phyloP scores from a whole-genome alignment of 164 flowering plant genomes.

The Protea cynaroides region DNA sequence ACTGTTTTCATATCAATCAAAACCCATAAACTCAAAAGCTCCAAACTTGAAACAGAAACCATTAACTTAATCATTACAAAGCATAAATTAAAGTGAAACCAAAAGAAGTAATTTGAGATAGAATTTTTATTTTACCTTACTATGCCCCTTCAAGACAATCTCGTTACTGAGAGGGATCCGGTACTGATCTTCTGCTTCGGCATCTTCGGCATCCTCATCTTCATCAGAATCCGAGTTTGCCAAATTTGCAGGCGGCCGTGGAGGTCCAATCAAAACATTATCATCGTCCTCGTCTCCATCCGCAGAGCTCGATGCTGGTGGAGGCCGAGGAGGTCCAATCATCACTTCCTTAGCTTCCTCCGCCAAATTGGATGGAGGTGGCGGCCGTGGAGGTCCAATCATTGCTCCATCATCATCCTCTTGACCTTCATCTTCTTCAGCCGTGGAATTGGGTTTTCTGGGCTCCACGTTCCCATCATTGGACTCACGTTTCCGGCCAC shows the following conservation, averaged over 20 bases:
- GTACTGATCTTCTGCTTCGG: conserved; percentile 33
- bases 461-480: conserved; percentile 8
- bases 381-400: conserved; percentile 42
- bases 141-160: conserved; percentile 85
- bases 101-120: not conserved
- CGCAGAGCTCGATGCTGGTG: conserved; percentile 17
- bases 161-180: conserved; percentile 85
- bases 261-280: conserved; percentile 13
- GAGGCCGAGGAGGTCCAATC: conserved; percentile 71
- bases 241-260: conserved; percentile 13
- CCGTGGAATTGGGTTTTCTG: conserved; percentile 2
- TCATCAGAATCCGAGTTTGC: conserved; percentile 28
- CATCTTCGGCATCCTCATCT: conserved; percentile 26
- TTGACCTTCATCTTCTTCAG: conserved; percentile 13
- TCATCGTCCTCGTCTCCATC: conserved; percentile 10
- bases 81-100: too few relatives aligned
- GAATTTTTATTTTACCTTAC: conserved; percentile 45
- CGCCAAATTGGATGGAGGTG: conserved; percentile 11
- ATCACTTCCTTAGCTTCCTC: conserved; percentile 24
- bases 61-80: not conserved
- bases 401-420: conserved; percentile 10
- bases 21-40: not conserved
- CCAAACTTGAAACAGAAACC: not conserved
- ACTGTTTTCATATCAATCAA: not conserved
- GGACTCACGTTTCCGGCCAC: conserved; percentile 1